Evolutionary conservation across 768 basidiomycete species (phyloP), one percentile per base, ranked within the genome.

Genomic region (Chalciporus chontae): DNA sequence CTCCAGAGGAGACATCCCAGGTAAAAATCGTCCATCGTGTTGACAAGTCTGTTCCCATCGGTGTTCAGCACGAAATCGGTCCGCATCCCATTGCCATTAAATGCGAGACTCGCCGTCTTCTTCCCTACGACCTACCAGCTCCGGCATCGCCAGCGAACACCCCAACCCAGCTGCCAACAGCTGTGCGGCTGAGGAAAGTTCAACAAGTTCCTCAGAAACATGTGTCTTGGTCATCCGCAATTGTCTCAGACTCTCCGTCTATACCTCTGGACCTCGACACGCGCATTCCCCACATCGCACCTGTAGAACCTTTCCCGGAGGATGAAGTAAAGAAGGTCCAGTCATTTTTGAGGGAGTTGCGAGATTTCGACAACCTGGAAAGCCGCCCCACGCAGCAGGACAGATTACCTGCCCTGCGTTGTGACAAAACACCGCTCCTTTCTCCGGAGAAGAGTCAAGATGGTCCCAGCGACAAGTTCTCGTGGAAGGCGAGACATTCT

Each of bases 271-370:
- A n/a, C 7, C 34, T 36, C 34, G n/a, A n/a, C 34, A 36, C 14
- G 10, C 29, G 29, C 29, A 31, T 31, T n/a, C 34, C 34, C n/a
- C 34, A 3, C 34, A n/a, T 36, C 34, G 14, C n/a, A n/a, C 34
- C 32, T 15, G 5, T 32, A 15, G 32, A 32, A 13, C 32, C 34
- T 14, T 27, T 51, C 26, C 50, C 59, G 32, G 52, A 45, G 26
- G 55, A 51, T 23, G 61, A 66, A 4, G 31, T 29, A 19, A 42
- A 19, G 47, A 56, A 54, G 26, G 41, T 53, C 3, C 55, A 51
- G 15, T 53, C 52, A 11, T 58, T 57, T 26, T 15, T 61, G 43
- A 53, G 52, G 42, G 59, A 53, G 46, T 46, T 43, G 50, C 50
- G 48, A n/a, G 40, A 43, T 2, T 53, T 53, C 45, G 48, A 26